Conservation (phyloP, 441 rosid species). For the Capsella rubella region DNA sequence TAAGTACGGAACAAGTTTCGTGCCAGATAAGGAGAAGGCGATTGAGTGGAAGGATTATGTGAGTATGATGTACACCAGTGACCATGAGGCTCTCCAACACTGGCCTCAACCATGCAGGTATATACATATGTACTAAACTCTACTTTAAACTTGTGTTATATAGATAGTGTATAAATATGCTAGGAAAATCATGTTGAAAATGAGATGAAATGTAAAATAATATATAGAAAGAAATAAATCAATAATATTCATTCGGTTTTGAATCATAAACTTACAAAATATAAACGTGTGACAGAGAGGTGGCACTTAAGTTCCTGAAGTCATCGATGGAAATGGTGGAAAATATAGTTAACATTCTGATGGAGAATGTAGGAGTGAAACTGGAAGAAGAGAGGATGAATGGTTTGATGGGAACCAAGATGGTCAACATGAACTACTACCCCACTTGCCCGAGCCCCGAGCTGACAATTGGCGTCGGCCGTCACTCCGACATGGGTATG, state of each 20-base stretch:
- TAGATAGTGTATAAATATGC: no score
- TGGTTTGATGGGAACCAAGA: slow-evolving; percentile 48
- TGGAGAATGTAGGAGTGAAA: slow-evolving; percentile 53
- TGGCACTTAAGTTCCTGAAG: slow-evolving; percentile 52
- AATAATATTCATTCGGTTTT: background rate
- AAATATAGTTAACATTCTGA: slow-evolving; percentile 46
- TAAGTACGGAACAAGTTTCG: slow-evolving; percentile 64
- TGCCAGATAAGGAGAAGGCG: slow-evolving; percentile 63
- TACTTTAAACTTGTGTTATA: slow-evolving; percentile 1
- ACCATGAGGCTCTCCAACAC: slow-evolving; percentile 60
- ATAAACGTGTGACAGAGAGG: slow-evolving; percentile 46
- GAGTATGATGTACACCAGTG: slow-evolving; percentile 58
- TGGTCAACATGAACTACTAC: slow-evolving; percentile 71
- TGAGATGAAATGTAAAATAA: background rate
- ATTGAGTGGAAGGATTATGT: slow-evolving; percentile 72
- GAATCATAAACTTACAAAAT: background rate
- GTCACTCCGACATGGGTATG: slow-evolving; percentile 65
- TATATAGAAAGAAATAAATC: no score
- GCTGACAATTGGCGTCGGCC: slow-evolving; percentile 66
- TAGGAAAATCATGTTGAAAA: background rate
- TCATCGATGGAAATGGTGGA: slow-evolving; percentile 55
- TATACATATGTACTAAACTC: background rate
- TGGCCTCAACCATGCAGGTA: slow-evolving; percentile 67
- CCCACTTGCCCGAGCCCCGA: slow-evolving; percentile 69
- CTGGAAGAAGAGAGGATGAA: slow-evolving; percentile 51